phyloP scores from a whole-genome alignment of 2,329 filamentous ascomycete genomes.

The Pseudogymnoascus verrucosus region DNA sequence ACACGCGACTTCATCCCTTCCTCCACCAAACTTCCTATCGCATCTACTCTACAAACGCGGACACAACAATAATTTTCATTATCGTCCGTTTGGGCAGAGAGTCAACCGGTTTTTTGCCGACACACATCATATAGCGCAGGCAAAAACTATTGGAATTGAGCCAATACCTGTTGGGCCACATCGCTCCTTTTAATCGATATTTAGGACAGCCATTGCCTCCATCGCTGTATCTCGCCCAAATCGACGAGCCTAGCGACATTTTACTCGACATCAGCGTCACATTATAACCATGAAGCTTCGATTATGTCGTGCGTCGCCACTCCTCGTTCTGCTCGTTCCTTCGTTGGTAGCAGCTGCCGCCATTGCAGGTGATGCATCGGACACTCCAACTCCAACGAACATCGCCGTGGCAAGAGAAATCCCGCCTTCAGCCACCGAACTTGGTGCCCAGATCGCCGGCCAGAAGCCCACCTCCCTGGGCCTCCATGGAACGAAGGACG shows the following conservation, averaged over 20 bases:
- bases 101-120: not conserved
- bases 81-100: slow-evolving; percentile 5
- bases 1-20: slow-evolving; percentile 5
- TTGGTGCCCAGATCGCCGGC: slow-evolving; percentile 19
- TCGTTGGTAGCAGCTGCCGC: slow-evolving; percentile 40
- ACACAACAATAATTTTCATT: not conserved
- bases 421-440: slow-evolving; percentile 14
- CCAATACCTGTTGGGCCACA: not conserved
- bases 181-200: slow-evolving; percentile 4
- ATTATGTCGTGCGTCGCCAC: slow-evolving; percentile 39
- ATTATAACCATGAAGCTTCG: slow-evolving; percentile 49
- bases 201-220: not conserved
- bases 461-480: slow-evolving; percentile 27
- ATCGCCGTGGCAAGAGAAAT: slow-evolving; percentile 19
- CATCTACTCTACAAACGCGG: not conserved
- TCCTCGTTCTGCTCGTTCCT: slow-evolving; percentile 54
- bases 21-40: not conserved
- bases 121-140: not conserved
- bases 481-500: slow-evolving; percentile 59
- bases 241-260: not conserved
- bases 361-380: slow-evolving; percentile 17
- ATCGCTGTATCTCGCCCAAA: not conserved
- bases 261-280: slow-evolving; percentile 14
- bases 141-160: not conserved
- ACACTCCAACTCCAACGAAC: slow-evolving; percentile 13